Evolutionary conservation across 2,329 filamentous ascomycete species (phyloP).

Genomic region (Clarireedia monteithiana): DNA sequence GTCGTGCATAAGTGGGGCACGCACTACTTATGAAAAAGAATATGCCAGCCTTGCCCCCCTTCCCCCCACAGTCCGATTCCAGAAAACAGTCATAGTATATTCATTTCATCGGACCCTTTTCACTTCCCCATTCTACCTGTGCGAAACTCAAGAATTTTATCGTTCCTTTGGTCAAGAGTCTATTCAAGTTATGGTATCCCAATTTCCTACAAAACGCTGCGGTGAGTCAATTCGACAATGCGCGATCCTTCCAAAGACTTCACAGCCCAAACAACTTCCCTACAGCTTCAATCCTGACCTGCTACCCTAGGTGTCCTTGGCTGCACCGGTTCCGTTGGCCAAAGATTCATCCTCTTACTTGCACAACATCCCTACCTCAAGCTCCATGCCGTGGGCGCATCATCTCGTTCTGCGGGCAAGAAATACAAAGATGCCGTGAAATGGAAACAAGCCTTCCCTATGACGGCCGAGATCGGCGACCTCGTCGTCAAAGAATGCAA

Average conservation of each 20-base stretch:
- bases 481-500: slow-evolving; percentile 81
- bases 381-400: slow-evolving; percentile 84
- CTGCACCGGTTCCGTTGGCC: slow-evolving; percentile 88
- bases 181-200: slow-evolving; percentile 12
- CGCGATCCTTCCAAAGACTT: slow-evolving; percentile 6
- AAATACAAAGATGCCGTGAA: slow-evolving; percentile 88
- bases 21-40: neutral
- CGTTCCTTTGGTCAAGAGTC: neutral
- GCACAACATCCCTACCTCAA: slow-evolving; percentile 80
- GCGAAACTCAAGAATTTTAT: neutral
- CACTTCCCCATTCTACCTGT: neutral
- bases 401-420: slow-evolving; percentile 82
- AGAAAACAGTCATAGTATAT: neutral
- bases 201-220: slow-evolving; percentile 50
- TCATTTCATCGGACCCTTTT: neutral
- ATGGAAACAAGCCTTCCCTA: slow-evolving; percentile 88
- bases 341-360: slow-evolving; percentile 90
- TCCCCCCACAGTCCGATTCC: neutral
- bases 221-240: slow-evolving; percentile 17
- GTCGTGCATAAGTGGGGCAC: neutral
- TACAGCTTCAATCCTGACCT: neutral
- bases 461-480: slow-evolving; percentile 67
- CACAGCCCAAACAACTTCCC: neutral
- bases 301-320: slow-evolving; percentile 61
- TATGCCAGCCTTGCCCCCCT: neutral